These are phyloP conservation scores for Colletotrichum simmondsii DNA, from an alignment of 2,329 filamentous ascomycete genomes.

Conservation along the genomic window DNA sequence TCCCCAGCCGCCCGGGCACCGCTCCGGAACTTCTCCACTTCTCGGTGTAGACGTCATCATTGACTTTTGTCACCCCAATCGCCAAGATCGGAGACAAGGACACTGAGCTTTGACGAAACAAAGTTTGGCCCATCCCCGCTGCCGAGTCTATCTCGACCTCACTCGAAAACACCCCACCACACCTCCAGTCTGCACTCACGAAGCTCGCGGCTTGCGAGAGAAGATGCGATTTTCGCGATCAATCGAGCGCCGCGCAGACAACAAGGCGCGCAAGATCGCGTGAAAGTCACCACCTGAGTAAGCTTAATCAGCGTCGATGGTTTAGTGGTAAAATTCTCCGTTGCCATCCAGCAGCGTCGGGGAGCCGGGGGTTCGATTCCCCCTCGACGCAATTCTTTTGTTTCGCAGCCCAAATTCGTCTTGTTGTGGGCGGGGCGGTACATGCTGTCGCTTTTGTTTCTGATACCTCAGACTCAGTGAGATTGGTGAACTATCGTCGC, in stretches of 20 bases:
- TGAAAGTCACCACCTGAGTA: not conserved
- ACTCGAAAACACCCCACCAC: not conserved
- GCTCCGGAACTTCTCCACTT: no score
- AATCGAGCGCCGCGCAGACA: rapidly evolving
- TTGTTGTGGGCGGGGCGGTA: no score
- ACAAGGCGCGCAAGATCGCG: not conserved
- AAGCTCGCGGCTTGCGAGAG: no score
- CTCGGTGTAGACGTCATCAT: no score
- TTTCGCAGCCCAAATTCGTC: no score
- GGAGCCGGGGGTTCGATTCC: conserved; percentile 19
- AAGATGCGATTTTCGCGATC: no score
- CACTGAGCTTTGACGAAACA: not conserved
- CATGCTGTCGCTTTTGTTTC: not conserved
- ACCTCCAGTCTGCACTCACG: no score
- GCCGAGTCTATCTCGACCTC: conserved; percentile 10
- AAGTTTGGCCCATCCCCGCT: not conserved
- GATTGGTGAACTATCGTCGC: no score
- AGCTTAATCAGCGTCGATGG: conserved; percentile 17
- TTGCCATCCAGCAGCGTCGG: conserved; percentile 32
- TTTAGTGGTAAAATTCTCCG: conserved; percentile 36
- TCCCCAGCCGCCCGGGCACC: no score
- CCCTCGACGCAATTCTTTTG: not conserved
- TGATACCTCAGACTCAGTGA: not conserved
- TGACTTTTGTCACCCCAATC: no score
- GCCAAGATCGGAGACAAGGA: not conserved